These are phyloP conservation scores for Fusarium napiforme DNA, from an alignment of 2,329 filamentous ascomycete species.

Conservation along the genomic window DNA sequence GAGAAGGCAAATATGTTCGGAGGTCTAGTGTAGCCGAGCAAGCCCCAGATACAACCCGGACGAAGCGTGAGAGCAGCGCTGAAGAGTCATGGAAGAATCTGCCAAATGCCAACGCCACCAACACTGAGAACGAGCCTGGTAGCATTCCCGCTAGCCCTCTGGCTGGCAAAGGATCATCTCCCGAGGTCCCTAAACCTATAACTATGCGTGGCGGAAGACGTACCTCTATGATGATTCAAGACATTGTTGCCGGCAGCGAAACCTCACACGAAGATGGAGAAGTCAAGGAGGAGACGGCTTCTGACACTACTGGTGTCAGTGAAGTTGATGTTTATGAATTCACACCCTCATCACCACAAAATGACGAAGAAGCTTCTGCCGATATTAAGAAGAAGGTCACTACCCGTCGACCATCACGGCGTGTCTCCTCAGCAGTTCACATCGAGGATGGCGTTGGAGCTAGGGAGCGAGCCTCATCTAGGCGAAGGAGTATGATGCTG, in stretches of 20 bases:
- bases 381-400: constrained; percentile 39
- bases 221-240: constrained; percentile 46
- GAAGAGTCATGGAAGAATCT: constrained; percentile 49
- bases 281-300: constrained; percentile 23
- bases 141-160: constrained; percentile 53
- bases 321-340: constrained; percentile 67
- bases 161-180: constrained; percentile 52
- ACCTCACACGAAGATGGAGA: constrained; percentile 23
- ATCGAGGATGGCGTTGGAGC: constrained; percentile 49
- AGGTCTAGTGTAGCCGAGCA: constrained; percentile 53
- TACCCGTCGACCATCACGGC: constrained; percentile 51
- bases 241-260: constrained; percentile 17
- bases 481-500: constrained; percentile 70
- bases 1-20: constrained; percentile 66
- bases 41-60: constrained; percentile 40
- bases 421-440: constrained; percentile 53
- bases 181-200: constrained; percentile 48
- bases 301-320: constrained; percentile 39
- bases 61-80: constrained; percentile 50
- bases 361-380: constrained; percentile 45
- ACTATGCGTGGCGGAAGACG: constrained; percentile 57
- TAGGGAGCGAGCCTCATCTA: constrained; percentile 50
- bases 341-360: constrained; percentile 57
- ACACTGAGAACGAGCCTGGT: constrained; percentile 28
- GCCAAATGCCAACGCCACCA: constrained; percentile 20